These are phyloP conservation scores for Metschnikowia anglica DNA, from an alignment of 805 yeast species.

Conservation along the genomic window DNA sequence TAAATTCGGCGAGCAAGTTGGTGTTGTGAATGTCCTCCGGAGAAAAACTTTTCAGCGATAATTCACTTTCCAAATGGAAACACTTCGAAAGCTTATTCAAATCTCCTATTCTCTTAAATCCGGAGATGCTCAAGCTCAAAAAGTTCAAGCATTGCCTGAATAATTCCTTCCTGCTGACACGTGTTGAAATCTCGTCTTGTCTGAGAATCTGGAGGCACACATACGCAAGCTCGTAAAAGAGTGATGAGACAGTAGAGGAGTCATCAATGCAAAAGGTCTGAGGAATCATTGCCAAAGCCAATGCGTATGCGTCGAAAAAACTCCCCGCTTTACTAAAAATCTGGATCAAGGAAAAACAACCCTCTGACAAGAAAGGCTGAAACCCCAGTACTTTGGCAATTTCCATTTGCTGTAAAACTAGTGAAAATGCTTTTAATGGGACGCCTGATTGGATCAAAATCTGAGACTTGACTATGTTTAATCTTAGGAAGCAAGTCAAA, in stretches of 20 bases:
- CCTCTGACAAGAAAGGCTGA: constrained; percentile 45
- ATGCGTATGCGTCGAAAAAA: constrained; percentile 41
- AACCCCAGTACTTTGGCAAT: constrained; percentile 49
- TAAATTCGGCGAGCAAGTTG: constrained; percentile 15
- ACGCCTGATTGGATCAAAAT: constrained; percentile 43
- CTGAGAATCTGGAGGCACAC: constrained; percentile 23
- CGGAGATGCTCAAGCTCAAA: constrained; percentile 44
- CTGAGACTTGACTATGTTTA: constrained; percentile 47
- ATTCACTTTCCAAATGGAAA: constrained; percentile 35
- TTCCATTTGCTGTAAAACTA: constrained; percentile 49
- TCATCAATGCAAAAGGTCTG: constrained; percentile 41
- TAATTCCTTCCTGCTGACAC: constrained; percentile 13
- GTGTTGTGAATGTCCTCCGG: constrained; percentile 9
- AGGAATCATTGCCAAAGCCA: constrained; percentile 47
- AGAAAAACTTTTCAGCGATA: constrained; percentile 9
- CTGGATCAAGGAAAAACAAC: constrained; percentile 45
- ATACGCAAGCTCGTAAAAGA: constrained; percentile 34
- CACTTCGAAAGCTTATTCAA: constrained; percentile 40
- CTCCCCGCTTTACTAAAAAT: constrained; percentile 44
- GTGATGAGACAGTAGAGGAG: constrained; percentile 35
- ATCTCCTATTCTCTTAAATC: constrained; percentile 41
- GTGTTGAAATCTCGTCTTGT: not conserved
- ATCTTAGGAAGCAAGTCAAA: constrained; percentile 38
- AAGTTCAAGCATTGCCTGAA: constrained; percentile 36
- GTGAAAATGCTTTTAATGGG: constrained; percentile 51